These are phyloP conservation scores for Talaromyces thailandensis DNA, from an alignment of 495 filamentous ascomycete genomes.

Conservation along the genomic window DNA sequence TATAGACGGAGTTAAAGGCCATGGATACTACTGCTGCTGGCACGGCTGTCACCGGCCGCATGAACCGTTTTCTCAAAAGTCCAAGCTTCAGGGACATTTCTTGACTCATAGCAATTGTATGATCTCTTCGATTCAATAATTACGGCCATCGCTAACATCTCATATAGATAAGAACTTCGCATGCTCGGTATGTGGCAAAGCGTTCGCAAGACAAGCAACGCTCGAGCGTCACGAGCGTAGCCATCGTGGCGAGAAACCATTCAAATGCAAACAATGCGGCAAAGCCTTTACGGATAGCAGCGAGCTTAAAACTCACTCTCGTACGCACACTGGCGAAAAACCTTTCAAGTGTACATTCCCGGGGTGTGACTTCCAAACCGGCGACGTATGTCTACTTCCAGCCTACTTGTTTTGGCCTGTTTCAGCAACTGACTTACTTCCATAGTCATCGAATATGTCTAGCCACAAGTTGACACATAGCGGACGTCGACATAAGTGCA, in stretches of 20 bases:
- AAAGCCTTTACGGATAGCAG: constrained; percentile 42
- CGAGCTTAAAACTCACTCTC: constrained; percentile 42
- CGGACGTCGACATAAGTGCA: constrained; percentile 38
- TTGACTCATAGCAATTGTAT: constrained; percentile 40
- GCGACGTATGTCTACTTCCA: constrained; percentile 27
- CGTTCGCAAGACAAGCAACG: constrained; percentile 37
- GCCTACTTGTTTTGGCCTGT: neutral
- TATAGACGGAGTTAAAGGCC: constrained; percentile 33
- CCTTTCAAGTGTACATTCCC: constrained; percentile 40
- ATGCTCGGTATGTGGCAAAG: constrained; percentile 38
- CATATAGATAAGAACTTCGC: constrained; percentile 35
- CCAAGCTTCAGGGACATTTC: constrained; percentile 41
- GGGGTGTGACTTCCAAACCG: constrained; percentile 39
- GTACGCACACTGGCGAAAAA: constrained; percentile 43
- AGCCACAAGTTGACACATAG: constrained; percentile 39
- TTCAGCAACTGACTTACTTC: neutral
- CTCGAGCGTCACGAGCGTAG: constrained; percentile 43
- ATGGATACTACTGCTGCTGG: constrained; percentile 42
- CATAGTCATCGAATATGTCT: constrained; percentile 41
- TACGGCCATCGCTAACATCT: neutral
- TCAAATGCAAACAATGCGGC: constrained; percentile 33
- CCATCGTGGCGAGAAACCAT: constrained; percentile 45
- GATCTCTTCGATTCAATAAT: neutral
- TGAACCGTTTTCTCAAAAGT: constrained; percentile 41
- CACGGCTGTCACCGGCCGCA: constrained; percentile 36